Conservation (phyloP, 169 alveolate species). For the Plasmodium coatneyi region DNA sequence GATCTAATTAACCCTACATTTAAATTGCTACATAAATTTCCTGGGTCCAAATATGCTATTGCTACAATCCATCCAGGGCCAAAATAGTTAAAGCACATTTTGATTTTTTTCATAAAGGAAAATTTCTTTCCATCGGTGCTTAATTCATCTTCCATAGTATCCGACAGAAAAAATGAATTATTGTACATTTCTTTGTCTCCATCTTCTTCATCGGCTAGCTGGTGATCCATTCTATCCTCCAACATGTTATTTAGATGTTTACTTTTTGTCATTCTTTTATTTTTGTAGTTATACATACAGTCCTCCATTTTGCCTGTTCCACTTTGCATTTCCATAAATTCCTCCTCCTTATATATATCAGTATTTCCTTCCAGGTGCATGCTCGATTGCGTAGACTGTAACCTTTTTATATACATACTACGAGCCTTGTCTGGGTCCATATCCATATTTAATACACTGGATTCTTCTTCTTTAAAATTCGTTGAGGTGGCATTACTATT, state of each 20-base stretch:
- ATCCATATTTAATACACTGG: not conserved
- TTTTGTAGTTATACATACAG: not conserved
- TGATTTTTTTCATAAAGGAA: slow-evolving; percentile 16
- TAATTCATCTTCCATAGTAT: slow-evolving; percentile 23
- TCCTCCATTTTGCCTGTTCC: not conserved
- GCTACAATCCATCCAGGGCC: slow-evolving; percentile 87
- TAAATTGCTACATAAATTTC: slow-evolving; percentile 81
- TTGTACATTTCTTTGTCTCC: slow-evolving; percentile 1
- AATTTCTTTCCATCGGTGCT: not conserved
- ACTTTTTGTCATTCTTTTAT: not conserved
- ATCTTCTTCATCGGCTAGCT: not conserved
- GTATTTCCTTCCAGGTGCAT: slow-evolving; percentile 37
- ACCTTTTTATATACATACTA: slow-evolving; percentile 6
- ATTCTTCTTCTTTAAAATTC: not conserved
- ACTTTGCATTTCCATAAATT: not conserved
- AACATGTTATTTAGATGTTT: not conserved
- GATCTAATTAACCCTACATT: slow-evolving; percentile 79
- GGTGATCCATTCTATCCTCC: not conserved
- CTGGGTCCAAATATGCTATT: slow-evolving; percentile 84
- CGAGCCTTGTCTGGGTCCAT: not conserved
- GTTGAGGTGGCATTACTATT: not conserved
- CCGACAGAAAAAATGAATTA: slow-evolving; percentile 8
- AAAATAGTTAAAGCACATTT: slow-evolving; percentile 74
- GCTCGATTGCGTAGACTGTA: slow-evolving; percentile 59
- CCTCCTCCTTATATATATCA: not conserved